Evolutionary conservation across 345 rosid genomes (phyloP).

Genomic region (Angophora floribunda): DNA sequence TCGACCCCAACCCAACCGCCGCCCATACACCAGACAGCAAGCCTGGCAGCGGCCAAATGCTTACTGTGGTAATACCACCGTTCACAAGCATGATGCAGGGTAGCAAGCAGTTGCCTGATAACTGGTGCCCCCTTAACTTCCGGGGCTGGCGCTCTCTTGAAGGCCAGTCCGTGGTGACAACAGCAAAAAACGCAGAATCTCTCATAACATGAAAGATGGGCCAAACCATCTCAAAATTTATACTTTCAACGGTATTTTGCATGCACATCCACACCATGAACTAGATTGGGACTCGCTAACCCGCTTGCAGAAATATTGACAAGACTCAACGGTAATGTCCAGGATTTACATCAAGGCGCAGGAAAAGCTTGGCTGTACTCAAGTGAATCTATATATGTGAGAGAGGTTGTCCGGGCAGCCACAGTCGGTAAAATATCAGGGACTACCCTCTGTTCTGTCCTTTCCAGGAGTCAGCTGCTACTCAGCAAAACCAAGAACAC

Average conservation of each 20-base stretch:
- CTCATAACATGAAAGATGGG: background rate
- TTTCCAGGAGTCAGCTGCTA: background rate
- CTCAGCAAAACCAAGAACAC: background rate
- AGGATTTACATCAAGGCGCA: background rate
- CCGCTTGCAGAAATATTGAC: background rate
- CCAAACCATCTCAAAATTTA: background rate
- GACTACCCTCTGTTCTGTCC: background rate
- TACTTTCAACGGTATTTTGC: background rate
- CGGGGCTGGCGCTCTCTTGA: background rate
- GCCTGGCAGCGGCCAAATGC: background rate
- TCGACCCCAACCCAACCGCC: background rate
- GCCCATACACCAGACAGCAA: background rate
- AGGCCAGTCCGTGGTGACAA: background rate
- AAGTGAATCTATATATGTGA: no score
- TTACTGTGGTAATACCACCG: background rate
- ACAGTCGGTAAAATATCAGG: no score
- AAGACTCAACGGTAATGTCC: background rate
- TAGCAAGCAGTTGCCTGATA: background rate
- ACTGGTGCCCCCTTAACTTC: background rate
- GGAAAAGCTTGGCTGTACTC: no score
- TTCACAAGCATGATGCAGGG: background rate
- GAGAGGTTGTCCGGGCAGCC: no score
- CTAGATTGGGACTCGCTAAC: background rate
- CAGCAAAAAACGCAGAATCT: background rate
- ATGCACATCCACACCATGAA: background rate